phyloP scores from a whole-genome alignment of 1,284 basidiomycete species.

The Peniophora sp. region DNA sequence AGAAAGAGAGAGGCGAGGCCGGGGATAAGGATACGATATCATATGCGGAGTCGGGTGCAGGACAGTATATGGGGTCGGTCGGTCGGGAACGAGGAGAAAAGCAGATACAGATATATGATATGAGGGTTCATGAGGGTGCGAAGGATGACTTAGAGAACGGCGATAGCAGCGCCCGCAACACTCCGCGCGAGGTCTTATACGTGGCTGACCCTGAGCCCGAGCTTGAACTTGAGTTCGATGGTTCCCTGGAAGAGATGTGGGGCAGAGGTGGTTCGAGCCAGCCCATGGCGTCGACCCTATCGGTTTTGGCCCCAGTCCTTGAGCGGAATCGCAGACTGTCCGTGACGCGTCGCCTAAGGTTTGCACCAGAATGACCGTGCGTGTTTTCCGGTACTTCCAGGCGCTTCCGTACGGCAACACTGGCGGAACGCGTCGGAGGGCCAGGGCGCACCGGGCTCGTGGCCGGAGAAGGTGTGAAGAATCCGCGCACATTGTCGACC shows the following conservation, averaged over 20 bases:
- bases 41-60: no score
- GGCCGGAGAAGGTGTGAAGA: constrained; percentile 22
- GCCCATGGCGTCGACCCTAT: no score
- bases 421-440: background rate
- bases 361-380: background rate
- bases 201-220: background rate
- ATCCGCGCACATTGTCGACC: constrained; percentile 38
- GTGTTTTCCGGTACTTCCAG: no score
- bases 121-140: background rate
- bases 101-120: background rate
- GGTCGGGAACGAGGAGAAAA: no score
- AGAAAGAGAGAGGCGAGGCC: no score
- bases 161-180: constrained; percentile 2
- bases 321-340: background rate
- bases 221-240: background rate
- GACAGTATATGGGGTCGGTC: no score
- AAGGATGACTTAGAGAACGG: background rate
- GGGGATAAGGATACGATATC: no score
- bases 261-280: no score
- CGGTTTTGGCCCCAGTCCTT: background rate
- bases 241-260: no score
- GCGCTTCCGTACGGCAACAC: background rate
- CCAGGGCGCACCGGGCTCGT: constrained; percentile 14
- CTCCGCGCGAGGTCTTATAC: background rate
- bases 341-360: background rate